Evolutionary conservation across 1,284 basidiomycete species (phyloP).

Genomic region (Rhodotorula sp.): DNA sequence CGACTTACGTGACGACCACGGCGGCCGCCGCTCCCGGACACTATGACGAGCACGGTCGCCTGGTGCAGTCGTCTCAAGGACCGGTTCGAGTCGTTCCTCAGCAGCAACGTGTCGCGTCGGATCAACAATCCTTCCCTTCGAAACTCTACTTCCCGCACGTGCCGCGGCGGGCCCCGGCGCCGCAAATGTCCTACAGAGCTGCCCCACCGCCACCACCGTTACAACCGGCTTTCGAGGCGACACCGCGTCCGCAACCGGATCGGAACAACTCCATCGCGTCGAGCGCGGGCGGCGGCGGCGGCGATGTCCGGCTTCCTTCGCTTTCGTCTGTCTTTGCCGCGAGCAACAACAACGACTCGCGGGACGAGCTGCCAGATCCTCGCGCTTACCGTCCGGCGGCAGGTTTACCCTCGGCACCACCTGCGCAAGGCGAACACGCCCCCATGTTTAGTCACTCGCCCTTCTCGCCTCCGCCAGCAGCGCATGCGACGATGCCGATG

Average conservation of each 20-base stretch:
- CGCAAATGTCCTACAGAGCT: background rate
- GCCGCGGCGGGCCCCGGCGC: slow-evolving; percentile 7
- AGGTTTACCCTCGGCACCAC: background rate
- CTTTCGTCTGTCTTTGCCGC: background rate
- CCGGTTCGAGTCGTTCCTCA: background rate
- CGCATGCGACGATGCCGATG: background rate
- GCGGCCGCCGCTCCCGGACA: background rate
- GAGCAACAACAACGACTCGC: background rate
- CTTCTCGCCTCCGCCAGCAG: slow-evolving; percentile 7
- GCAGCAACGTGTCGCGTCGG: background rate
- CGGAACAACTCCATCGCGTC: background rate
- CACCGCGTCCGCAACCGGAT: background rate
- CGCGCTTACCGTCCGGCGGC: background rate
- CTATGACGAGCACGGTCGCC: too few species aligned
- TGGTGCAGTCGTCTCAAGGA: too few species aligned
- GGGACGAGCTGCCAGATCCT: background rate
- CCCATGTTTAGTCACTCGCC: slow-evolving; percentile 12
- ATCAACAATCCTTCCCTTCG: slow-evolving; percentile 1
- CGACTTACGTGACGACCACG: background rate
- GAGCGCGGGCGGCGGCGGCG: background rate
- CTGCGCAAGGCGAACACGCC: background rate
- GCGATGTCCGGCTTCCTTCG: background rate
- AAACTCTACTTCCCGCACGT: slow-evolving; percentile 33
- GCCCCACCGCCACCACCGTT: background rate
- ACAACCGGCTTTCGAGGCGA: background rate